A percentile compares a stretch with the other conserved stretches of the same genome.
These are phyloP conservation scores for Tricholoma sp. DNA, from an alignment of 768 basidiomycete genomes.

Conservation along the genomic window DNA sequence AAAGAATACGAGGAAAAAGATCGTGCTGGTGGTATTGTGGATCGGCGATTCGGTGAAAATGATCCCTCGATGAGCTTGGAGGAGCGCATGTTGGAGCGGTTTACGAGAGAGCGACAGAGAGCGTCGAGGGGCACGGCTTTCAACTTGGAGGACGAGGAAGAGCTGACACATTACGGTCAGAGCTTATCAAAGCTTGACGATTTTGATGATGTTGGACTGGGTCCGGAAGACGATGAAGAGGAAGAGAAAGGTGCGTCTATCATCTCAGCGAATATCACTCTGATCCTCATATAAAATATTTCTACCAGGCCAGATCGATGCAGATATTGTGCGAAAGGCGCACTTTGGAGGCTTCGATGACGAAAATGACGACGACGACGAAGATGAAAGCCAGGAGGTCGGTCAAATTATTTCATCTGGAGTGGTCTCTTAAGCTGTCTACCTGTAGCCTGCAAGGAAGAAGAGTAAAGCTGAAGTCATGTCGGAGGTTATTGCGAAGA, in stretches of 20 bases:
- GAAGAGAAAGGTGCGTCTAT: constrained; percentile 38
- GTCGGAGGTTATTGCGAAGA: constrained; percentile 96
- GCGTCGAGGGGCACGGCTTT: constrained; percentile 72
- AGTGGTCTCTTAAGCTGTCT: neutral
- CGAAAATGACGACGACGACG: constrained; percentile 62
- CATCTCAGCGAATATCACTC: neutral
- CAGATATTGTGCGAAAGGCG: constrained; percentile 55
- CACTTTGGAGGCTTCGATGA: constrained; percentile 90
- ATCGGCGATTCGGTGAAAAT: constrained; percentile 95
- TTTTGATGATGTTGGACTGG: constrained; percentile 68
- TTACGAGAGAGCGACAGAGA: constrained; percentile 85
- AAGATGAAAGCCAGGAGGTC: constrained; percentile 47
- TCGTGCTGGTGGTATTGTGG: constrained; percentile 84
- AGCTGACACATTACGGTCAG: constrained; percentile 89
- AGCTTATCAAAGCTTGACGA: constrained; percentile 82
- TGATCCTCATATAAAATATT: neutral
- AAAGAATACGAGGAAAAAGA: constrained; percentile 83
- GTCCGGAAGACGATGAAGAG: constrained; percentile 56
- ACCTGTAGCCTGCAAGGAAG: constrained; percentile 66
- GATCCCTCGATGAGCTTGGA: constrained; percentile 90
- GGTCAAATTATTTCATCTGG: neutral
- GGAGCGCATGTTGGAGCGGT: constrained; percentile 95
- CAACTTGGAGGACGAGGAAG: constrained; percentile 89
- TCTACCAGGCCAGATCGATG: constrained; percentile 58
- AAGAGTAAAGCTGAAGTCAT: constrained; percentile 95